Evolutionary conservation across 2,329 filamentous ascomycete species (phyloP).

Genomic region (Niveomyces coronatus): DNA sequence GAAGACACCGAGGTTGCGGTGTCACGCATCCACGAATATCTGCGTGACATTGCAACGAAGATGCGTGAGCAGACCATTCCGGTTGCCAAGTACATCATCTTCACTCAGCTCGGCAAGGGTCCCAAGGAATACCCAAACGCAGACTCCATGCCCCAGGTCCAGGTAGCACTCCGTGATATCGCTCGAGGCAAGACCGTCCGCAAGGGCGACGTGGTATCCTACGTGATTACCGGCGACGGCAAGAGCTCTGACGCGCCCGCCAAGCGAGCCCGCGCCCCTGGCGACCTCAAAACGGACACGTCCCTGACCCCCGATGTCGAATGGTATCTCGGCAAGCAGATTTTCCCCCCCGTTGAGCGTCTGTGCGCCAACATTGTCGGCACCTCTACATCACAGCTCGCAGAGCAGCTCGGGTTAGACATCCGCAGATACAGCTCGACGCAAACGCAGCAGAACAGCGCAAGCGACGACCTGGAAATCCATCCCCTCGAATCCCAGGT

Average conservation of each 20-base stretch:
- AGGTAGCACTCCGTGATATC: conserved; percentile 83
- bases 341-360: conserved; percentile 94
- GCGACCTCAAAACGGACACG: conserved; percentile 69
- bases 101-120: conserved; percentile 90
- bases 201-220: conserved; percentile 91
- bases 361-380: conserved; percentile 92
- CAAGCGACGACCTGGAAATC: conserved; percentile 57
- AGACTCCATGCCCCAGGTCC: conserved; percentile 91
- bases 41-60: conserved; percentile 70
- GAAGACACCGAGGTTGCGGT: conserved; percentile 85
- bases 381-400: conserved; percentile 80
- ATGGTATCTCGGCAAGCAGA: conserved; percentile 97
- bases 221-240: conserved; percentile 76
- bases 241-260: conserved; percentile 59
- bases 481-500: conserved; percentile 91
- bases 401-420: conserved; percentile 89
- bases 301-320: conserved; percentile 83
- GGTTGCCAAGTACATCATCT: conserved; percentile 87
- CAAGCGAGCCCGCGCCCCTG: conserved; percentile 79
- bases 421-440: conserved; percentile 64
- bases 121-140: conserved; percentile 91
- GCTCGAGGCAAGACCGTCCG: conserved; percentile 79
- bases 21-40: conserved; percentile 84
- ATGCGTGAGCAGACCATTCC: conserved; percentile 76
- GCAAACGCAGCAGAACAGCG: conserved; percentile 36